Conservation (phyloP, 2,329 filamentous ascomycete genomes). For the Scorias spongiosa region DNA sequence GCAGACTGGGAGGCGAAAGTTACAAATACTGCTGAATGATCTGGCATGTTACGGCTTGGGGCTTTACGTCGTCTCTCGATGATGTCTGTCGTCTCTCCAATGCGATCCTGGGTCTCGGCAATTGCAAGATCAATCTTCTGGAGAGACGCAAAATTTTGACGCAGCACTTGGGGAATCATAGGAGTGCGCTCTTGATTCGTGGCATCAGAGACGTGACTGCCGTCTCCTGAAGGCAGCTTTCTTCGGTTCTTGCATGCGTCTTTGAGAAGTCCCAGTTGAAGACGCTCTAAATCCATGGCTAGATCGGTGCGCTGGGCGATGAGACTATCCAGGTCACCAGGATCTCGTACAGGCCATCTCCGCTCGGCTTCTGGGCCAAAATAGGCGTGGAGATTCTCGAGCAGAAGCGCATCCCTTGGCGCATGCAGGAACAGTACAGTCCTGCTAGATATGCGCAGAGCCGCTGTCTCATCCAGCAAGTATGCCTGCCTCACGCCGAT, state of each 20-base stretch:
- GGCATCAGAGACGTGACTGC: conserved; percentile 2
- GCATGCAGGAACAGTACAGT: conserved; percentile 35
- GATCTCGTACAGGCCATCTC: conserved; percentile 32
- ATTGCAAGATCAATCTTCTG: conserved; percentile 87
- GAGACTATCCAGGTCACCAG: conserved; percentile 28
- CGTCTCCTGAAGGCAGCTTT: conserved; percentile 3
- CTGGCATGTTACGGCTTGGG: conserved; percentile 38
- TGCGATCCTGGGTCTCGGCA: conserved; percentile 62
- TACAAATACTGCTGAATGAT: conserved; percentile 66
- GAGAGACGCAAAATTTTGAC: conserved; percentile 35
- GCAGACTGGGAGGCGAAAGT: conserved; percentile 71
- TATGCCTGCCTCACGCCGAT: conserved; percentile 35
- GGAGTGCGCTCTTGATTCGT: conserved; percentile 48
- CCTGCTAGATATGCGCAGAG: conserved; percentile 29
- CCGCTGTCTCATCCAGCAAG: conserved; percentile 27
- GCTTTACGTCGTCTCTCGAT: conserved; percentile 47
- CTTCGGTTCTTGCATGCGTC: conserved; percentile 17
- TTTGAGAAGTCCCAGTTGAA: conserved; percentile 28
- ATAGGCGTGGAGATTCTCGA: conserved; percentile 16
- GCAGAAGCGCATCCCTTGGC: conserved; percentile 18
- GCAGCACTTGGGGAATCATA: not conserved
- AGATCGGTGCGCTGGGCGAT: conserved; percentile 29
- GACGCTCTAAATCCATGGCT: conserved; percentile 28
- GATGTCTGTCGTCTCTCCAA: conserved; percentile 57
- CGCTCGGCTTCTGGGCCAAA: conserved; percentile 24